Evolutionary conservation across 2,329 filamentous ascomycete species (phyloP).

Genomic region (Lachnellula subtilissima): DNA sequence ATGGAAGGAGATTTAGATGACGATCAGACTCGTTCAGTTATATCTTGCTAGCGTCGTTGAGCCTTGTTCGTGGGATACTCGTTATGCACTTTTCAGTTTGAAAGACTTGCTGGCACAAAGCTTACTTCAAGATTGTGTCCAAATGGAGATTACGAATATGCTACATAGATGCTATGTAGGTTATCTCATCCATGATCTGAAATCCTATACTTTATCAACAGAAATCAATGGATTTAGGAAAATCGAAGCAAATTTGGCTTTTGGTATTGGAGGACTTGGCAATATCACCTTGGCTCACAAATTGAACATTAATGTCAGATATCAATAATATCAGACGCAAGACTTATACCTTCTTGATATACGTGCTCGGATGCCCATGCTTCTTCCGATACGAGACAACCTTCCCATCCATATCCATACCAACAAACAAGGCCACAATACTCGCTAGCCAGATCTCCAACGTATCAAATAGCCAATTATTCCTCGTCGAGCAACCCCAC

Average conservation of each 20-base stretch:
- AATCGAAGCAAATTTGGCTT: neutral
- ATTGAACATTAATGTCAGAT: neutral
- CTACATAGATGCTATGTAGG: too few relatives aligned
- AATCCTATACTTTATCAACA: neutral
- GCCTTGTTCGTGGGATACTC: too few relatives aligned
- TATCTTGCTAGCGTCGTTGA: too few relatives aligned
- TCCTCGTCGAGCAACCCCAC: conserved; percentile 52
- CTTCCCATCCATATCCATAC: conserved; percentile 52
- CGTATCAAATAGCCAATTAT: conserved; percentile 57
- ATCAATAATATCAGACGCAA: neutral
- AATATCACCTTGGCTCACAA: neutral
- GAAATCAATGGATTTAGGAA: neutral
- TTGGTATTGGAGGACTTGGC: neutral
- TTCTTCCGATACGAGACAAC: conserved; percentile 52
- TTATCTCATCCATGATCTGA: too few relatives aligned
- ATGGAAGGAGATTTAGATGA: too few relatives aligned
- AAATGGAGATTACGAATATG: too few relatives aligned
- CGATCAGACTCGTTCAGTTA: too few relatives aligned
- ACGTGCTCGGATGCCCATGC: conserved; percentile 52
- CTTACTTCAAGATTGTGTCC: too few relatives aligned
- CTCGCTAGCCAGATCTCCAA: conserved; percentile 49
- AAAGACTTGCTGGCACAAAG: too few relatives aligned
- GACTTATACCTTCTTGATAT: conserved; percentile 17
- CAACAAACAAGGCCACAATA: conserved; percentile 54
- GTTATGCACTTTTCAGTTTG: too few relatives aligned